These are phyloP conservation scores for Urtica urens DNA, from an alignment of 306 rosid genomes.

Conservation along the genomic window DNA sequence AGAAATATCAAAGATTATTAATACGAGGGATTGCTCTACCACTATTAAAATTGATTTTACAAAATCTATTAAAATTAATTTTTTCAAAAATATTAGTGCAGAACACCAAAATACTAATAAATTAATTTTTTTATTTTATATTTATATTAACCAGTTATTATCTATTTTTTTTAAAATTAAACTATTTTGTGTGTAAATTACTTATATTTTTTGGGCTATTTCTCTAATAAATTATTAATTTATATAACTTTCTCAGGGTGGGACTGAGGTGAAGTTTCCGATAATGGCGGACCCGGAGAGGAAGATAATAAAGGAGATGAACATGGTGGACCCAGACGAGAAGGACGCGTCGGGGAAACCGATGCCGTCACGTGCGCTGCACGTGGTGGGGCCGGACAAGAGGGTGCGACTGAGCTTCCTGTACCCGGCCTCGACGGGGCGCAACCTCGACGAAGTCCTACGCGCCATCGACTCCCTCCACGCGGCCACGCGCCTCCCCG, in stretches of 20 bases:
- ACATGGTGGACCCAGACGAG: conserved; percentile 81
- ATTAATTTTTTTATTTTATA: too few species aligned
- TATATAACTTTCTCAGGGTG: conserved; percentile 30
- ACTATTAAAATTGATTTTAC: too few species aligned
- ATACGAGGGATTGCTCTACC: too few species aligned
- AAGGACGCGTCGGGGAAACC: conserved; percentile 35
- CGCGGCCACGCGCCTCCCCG: conserved; percentile 39
- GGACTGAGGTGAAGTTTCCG: conserved; percentile 54
- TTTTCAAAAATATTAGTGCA: too few species aligned
- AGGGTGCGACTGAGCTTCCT: conserved; percentile 70
- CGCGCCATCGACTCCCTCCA: conserved; percentile 72
- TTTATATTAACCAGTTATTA: too few species aligned
- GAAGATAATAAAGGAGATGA: conserved; percentile 61
- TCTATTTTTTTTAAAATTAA: too few species aligned
- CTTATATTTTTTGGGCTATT: not conserved
- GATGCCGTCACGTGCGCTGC: conserved; percentile 76
- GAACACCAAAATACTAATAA: too few species aligned
- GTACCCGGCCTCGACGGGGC: conserved; percentile 67
- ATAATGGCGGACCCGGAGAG: conserved; percentile 50
- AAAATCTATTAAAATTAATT: too few species aligned
- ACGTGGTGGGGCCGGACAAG: conserved; percentile 59
- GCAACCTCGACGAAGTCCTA: conserved; percentile 81
- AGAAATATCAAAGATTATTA: too few species aligned
- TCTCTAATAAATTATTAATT: not conserved
- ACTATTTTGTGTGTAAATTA: too few species aligned